Percentiles rank a stretch among this genome's conserved stretches.
phyloP scores from a whole-genome alignment of 805 yeast species.

The Ogataea sp. region DNA sequence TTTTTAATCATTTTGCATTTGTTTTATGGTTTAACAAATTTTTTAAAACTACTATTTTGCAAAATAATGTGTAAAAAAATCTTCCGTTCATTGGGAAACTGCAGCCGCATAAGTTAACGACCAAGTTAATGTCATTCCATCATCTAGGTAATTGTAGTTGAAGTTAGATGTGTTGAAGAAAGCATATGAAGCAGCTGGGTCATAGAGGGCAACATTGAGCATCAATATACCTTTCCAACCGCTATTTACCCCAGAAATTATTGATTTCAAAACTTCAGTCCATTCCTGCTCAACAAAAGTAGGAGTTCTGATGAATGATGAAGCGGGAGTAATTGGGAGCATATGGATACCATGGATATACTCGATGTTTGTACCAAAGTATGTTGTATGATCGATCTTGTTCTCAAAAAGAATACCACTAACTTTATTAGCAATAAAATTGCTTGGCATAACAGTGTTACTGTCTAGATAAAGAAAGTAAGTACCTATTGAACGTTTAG shows the following conservation, averaged over 20 bases:
- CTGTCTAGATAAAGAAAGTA: constrained; percentile 42
- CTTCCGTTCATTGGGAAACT: constrained; percentile 11
- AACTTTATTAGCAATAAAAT: constrained; percentile 44
- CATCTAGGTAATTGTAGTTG: constrained; percentile 51
- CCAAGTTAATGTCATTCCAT: constrained; percentile 87
- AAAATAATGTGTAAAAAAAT: background rate
- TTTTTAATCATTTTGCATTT: too few species aligned
- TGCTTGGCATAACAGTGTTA: constrained; percentile 40
- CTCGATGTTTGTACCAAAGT: constrained; percentile 46
- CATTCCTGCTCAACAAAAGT: constrained; percentile 60
- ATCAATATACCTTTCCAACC: constrained; percentile 76
- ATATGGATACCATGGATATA: constrained; percentile 72
- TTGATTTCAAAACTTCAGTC: constrained; percentile 40
- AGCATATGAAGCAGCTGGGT: constrained; percentile 54
- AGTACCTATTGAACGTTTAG: constrained; percentile 39
- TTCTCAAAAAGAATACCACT: constrained; percentile 60
- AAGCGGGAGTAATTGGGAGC: constrained; percentile 60
- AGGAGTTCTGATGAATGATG: constrained; percentile 51
- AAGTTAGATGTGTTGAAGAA: constrained; percentile 56
- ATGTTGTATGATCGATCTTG: constrained; percentile 60
- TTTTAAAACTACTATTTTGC: too few species aligned
- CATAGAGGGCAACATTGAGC: constrained; percentile 66
- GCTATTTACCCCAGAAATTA: constrained; percentile 45
- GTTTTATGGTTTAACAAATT: too few species aligned
- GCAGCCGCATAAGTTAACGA: constrained; percentile 68